phyloP scores from a whole-genome alignment of 257 asterid genomes.

The Cinchona pubescens region DNA sequence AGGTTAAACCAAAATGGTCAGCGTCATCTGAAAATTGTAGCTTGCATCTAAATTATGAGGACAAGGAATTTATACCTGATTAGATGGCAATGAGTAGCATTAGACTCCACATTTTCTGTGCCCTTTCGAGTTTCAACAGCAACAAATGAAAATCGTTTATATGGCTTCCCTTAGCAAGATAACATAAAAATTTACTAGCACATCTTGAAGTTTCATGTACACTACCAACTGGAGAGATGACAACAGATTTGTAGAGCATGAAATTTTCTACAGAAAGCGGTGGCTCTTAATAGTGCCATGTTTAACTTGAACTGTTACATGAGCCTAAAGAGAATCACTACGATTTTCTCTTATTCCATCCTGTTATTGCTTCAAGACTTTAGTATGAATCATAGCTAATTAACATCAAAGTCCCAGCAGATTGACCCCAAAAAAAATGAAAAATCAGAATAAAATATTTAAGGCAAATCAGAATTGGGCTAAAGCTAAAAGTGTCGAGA shows the following conservation, averaged over 20 bases:
- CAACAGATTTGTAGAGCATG: background rate
- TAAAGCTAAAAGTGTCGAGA: constrained; percentile 1
- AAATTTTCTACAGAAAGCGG: background rate
- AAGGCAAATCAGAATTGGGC: background rate
- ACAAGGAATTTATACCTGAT: background rate
- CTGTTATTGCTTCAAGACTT: background rate
- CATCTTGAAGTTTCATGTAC: background rate
- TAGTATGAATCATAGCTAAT: background rate
- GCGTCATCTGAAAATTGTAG: background rate
- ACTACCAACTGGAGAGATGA: background rate
- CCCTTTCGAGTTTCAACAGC: background rate
- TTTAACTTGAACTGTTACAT: background rate
- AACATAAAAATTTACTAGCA: background rate
- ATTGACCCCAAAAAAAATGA: background rate
- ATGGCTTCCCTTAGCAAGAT: background rate
- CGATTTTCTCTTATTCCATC: background rate
- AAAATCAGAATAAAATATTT: background rate
- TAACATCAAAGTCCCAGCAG: background rate
- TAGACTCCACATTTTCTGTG: background rate
- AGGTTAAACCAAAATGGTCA: background rate
- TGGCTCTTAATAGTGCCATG: background rate
- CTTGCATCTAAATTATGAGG: background rate
- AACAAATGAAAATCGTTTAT: background rate
- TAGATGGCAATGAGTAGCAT: background rate
- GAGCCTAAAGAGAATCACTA: background rate